phyloP scores from a whole-genome alignment of 768 basidiomycete genomes.

The Rhodotorula paludigena region DNA sequence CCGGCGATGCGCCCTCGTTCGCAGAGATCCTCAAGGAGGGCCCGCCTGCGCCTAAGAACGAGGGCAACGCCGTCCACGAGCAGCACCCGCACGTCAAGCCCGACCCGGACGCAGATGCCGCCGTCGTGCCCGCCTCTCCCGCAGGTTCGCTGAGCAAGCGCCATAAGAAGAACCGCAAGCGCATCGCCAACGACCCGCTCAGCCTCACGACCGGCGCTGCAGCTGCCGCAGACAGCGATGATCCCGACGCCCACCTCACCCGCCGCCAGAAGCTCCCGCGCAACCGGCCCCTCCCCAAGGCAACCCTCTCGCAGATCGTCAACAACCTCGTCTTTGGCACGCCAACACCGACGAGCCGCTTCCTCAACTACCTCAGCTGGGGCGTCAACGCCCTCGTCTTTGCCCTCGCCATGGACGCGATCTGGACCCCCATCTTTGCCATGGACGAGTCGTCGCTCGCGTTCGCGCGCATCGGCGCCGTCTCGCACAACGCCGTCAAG shows the following conservation, averaged over 20 bases:
- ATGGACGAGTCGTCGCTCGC: conserved; percentile 54
- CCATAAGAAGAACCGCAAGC: conserved; percentile 19
- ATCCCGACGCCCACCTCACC: background rate
- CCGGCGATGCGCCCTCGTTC: conserved; percentile 23
- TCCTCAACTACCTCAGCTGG: conserved; percentile 40
- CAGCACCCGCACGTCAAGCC: conserved; percentile 30
- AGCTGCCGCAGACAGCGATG: conserved; percentile 4
- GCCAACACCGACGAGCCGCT: conserved; percentile 13
- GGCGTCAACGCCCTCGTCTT: conserved; percentile 51
- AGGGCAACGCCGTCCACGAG: conserved; percentile 10
- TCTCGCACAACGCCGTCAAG: conserved; percentile 62
- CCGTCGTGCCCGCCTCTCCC: background rate
- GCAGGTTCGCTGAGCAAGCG: conserved; percentile 10
- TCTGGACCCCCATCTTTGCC: conserved; percentile 57
- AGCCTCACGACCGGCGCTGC: background rate
- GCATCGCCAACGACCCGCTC: conserved; percentile 9
- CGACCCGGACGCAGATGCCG: background rate
- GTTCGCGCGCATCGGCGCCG: conserved; percentile 67
- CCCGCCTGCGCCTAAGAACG: background rate
- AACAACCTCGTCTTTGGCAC: conserved; percentile 19
- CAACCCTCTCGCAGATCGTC: conserved; percentile 6
- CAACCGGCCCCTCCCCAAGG: conserved; percentile 22
- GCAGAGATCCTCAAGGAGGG: conserved; percentile 24
- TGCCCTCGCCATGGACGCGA: conserved; percentile 53
- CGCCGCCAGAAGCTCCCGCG: conserved; percentile 21